phyloP scores from a whole-genome alignment of 2,329 filamentous ascomycete species.

The Ascochyta clinopodiicola region DNA sequence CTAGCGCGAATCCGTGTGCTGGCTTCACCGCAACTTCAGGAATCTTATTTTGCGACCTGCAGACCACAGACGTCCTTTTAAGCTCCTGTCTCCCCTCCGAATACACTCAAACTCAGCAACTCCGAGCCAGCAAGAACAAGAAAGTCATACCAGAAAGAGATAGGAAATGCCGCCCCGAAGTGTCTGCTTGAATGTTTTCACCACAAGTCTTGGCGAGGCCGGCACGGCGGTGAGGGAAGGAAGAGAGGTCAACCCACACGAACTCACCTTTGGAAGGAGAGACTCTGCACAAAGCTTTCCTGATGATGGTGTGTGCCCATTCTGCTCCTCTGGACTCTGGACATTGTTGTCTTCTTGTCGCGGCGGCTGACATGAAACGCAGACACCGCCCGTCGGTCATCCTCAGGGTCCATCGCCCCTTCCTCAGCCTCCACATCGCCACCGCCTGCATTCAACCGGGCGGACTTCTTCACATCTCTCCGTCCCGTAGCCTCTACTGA shows the following conservation, averaged over 20 bases:
- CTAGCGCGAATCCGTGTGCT: conserved; percentile 45
- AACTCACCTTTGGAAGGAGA: conserved; percentile 30
- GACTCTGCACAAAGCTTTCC: conserved; percentile 37
- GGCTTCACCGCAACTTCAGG: conserved; percentile 48
- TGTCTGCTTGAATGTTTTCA: conserved; percentile 48
- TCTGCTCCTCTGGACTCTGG: not conserved
- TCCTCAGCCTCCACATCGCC: conserved; percentile 25
- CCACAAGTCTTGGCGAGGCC: conserved; percentile 38
- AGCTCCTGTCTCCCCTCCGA: conserved; percentile 27
- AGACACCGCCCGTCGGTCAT: conserved; percentile 31
- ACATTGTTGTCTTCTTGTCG: not conserved
- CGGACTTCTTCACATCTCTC: conserved; percentile 31
- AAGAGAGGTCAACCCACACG: conserved; percentile 21
- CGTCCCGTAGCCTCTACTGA: conserved; percentile 35
- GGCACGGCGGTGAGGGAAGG: conserved; percentile 37
- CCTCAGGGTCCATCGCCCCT: conserved; percentile 30
- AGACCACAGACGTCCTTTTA: conserved; percentile 34
- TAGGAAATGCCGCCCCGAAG: conserved; percentile 46
- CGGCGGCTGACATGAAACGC: conserved; percentile 13
- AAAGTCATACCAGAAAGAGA: conserved; percentile 18
- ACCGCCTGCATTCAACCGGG: conserved; percentile 31
- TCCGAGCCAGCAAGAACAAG: conserved; percentile 20
- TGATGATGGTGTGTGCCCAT: conserved; percentile 29
- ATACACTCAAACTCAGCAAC: conserved; percentile 13
- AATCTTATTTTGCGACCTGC: conserved; percentile 35